Percentiles rank a stretch among this genome's conserved stretches.
These are phyloP conservation scores for Letharia lupina DNA, from an alignment of 495 filamentous ascomycete species.

Conservation along the genomic window DNA sequence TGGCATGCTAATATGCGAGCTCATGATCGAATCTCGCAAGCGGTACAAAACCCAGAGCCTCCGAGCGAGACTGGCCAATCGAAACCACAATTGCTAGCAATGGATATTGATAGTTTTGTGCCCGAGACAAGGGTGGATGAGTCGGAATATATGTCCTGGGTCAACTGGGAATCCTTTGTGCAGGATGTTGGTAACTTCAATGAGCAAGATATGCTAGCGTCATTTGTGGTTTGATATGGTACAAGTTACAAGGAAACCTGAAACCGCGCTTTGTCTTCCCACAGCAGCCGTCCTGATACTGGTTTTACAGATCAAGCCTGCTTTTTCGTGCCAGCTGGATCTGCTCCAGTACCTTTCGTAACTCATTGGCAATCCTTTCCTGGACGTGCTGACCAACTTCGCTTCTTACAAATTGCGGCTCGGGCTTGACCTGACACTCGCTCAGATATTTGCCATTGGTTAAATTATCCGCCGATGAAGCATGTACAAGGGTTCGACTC, in stretches of 20 bases:
- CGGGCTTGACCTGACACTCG: conserved; percentile 26
- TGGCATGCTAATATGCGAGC: background rate
- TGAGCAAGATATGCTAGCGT: background rate
- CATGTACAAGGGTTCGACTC: conserved; percentile 16
- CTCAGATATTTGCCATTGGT: conserved; percentile 30
- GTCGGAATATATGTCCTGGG: conserved; percentile 5
- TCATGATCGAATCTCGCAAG: background rate
- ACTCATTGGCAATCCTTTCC: conserved; percentile 42
- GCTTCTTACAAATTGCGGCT: conserved; percentile 31
- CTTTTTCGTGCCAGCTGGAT: conserved; percentile 28
- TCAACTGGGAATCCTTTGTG: conserved; percentile 12
- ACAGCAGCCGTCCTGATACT: background rate
- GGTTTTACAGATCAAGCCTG: background rate
- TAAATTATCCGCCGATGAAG: conserved; percentile 9
- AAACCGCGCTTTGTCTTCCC: background rate
- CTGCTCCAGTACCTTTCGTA: conserved; percentile 37
- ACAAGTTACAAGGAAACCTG: background rate
- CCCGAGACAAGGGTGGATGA: background rate
- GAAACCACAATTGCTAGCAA: background rate
- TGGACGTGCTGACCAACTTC: conserved; percentile 34
- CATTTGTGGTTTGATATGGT: background rate
- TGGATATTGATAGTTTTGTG: background rate
- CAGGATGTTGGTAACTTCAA: background rate
- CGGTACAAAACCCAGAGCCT: background rate
- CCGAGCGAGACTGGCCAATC: background rate